Evolutionary conservation across 306 rosid genomes (phyloP).

Genomic region (Acmispon strigosus): DNA sequence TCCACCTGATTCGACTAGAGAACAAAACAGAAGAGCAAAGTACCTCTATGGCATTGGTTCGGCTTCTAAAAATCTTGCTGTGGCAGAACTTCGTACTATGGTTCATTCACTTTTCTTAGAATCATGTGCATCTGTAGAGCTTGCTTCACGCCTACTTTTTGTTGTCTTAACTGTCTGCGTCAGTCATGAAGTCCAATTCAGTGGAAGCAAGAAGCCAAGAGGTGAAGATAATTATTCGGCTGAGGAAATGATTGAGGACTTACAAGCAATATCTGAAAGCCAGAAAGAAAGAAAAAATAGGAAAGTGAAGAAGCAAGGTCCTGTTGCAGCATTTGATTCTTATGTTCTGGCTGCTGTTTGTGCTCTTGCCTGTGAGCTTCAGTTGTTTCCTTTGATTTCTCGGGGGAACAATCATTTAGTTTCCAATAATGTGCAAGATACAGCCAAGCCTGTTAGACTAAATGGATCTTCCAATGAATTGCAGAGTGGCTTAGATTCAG

Average conservation of each 20-base stretch:
- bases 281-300: constrained; percentile 44
- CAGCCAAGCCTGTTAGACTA: constrained; percentile 44
- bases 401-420: constrained; percentile 42
- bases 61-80: constrained; percentile 89
- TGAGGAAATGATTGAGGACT: constrained; percentile 49
- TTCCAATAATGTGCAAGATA: constrained; percentile 37
- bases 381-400: constrained; percentile 71
- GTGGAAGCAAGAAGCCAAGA: constrained; percentile 66
- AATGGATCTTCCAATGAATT: constrained; percentile 58
- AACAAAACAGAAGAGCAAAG: constrained; percentile 70
- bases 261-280: constrained; percentile 43
- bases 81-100: constrained; percentile 97
- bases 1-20: constrained; percentile 60
- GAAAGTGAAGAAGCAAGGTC: constrained; percentile 75
- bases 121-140: constrained; percentile 92
- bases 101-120: constrained; percentile 95
- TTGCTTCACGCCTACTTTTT: constrained; percentile 88
- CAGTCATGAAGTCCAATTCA: constrained; percentile 87
- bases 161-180: constrained; percentile 95
- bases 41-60: constrained; percentile 66
- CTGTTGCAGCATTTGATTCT: constrained; percentile 94
- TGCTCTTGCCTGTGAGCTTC: constrained; percentile 96
- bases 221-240: constrained; percentile 48
- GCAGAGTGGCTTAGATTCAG: constrained; percentile 66
- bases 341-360: constrained; percentile 94